Percentiles rank a stretch among this genome's conserved stretches.
phyloP scores from a whole-genome alignment of 116 monocot genomes.

The Cymodocea nodosa region DNA sequence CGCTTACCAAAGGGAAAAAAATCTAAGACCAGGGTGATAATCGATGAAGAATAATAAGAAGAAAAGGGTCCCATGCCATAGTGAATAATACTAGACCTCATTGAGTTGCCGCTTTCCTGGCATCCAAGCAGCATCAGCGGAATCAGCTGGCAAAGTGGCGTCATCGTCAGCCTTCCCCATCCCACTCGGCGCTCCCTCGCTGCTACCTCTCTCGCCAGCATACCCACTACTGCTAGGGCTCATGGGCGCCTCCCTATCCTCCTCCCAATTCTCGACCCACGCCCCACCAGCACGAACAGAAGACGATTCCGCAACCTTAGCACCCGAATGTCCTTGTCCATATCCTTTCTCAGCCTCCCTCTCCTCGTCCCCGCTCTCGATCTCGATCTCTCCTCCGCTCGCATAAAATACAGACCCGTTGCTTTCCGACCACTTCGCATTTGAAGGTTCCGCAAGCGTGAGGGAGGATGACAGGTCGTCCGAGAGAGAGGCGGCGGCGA shows the following conservation, averaged over 20 bases:
- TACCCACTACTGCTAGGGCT: constrained; percentile 83
- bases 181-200: constrained; percentile 43
- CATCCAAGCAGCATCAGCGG: constrained; percentile 22
- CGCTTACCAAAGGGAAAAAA: too few relatives aligned
- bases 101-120: constrained; percentile 38
- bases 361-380: constrained; percentile 8
- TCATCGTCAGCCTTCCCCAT: constrained; percentile 34
- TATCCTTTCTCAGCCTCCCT: neutral
- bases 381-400: neutral
- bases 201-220: constrained; percentile 78
- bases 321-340: neutral
- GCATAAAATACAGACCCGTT: constrained; percentile 13
- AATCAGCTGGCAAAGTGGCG: constrained; percentile 13
- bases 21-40: too few relatives aligned
- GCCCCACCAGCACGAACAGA: constrained; percentile 9
- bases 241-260: constrained; percentile 28
- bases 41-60: neutral
- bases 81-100: constrained; percentile 31
- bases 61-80: neutral
- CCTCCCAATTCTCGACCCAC: constrained; percentile 28
- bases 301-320: constrained; percentile 1
- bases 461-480: constrained; percentile 16
- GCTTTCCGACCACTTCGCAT: constrained; percentile 3
- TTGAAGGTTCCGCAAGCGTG: constrained; percentile 15
- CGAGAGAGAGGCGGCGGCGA: neutral